Evolutionary conservation across 1,284 basidiomycete genomes (phyloP).

Genomic region (Lignosus rhinocerotis): DNA sequence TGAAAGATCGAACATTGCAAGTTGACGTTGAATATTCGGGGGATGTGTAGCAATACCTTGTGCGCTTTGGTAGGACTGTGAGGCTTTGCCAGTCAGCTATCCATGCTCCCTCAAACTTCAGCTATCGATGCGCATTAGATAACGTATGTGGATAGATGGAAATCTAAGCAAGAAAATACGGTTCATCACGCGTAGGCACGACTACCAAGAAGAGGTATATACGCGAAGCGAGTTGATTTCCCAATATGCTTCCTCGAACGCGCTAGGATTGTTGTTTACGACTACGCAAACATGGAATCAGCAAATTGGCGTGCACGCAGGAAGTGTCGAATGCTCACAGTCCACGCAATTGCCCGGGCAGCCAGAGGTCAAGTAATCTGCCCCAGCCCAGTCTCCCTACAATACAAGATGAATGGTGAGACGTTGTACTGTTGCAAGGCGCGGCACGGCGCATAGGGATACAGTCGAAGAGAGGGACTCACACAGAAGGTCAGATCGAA

Average conservation of each 20-base stretch:
- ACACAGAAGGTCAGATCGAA: constrained; percentile 59
- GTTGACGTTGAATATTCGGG: too few relatives aligned
- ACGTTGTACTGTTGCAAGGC: not conserved
- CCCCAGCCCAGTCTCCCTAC: constrained; percentile 58
- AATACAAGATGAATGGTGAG: not conserved
- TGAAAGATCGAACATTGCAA: too few relatives aligned
- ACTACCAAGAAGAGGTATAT: constrained; percentile 39
- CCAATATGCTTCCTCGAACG: constrained; percentile 64
- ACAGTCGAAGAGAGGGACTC: constrained; percentile 21
- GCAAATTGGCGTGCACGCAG: not conserved
- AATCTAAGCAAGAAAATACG: too few relatives aligned
- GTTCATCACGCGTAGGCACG: too few relatives aligned
- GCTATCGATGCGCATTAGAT: too few relatives aligned
- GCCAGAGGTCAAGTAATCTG: constrained; percentile 38
- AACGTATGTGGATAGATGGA: too few relatives aligned
- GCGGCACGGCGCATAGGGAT: not conserved
- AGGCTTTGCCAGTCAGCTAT: too few relatives aligned
- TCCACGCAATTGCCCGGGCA: constrained; percentile 35
- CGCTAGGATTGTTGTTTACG: constrained; percentile 53
- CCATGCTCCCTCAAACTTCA: too few relatives aligned
- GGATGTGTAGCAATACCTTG: too few relatives aligned
- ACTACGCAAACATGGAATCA: constrained; percentile 32
- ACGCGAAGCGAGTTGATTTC: constrained; percentile 58
- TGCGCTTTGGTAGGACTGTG: too few relatives aligned
- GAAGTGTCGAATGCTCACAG: constrained; percentile 37